Percentiles rank a stretch among this genome's conserved stretches.
Conservation (phyloP, 2,329 filamentous ascomycete genomes). For the Ascochyta rabiei region DNA sequence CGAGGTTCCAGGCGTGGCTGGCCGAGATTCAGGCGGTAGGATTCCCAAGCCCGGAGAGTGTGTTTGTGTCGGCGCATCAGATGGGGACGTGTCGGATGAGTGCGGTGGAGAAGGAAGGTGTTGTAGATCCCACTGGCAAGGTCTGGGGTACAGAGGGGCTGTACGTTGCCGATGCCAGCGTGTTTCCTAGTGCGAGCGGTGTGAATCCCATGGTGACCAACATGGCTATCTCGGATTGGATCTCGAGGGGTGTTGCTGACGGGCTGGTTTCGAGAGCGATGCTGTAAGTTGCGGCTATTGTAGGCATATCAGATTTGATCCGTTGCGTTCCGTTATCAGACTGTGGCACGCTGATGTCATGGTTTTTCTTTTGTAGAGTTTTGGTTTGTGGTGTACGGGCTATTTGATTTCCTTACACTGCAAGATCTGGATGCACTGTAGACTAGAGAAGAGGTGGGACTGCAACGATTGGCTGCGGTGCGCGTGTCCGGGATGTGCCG, state of each 20-base stretch:
- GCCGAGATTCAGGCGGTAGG: conserved; percentile 57
- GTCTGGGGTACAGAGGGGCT: conserved; percentile 71
- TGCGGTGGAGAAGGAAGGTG: conserved; percentile 49
- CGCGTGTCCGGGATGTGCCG: no score
- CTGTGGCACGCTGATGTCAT: background rate
- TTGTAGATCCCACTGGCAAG: conserved; percentile 51
- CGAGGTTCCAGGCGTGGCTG: conserved; percentile 68
- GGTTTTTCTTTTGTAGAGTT: background rate
- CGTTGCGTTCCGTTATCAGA: background rate
- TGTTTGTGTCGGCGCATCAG: conserved; percentile 77
- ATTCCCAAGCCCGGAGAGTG: conserved; percentile 56
- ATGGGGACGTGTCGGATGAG: conserved; percentile 82
- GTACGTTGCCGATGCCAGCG: conserved; percentile 75
- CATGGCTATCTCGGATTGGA: conserved; percentile 60
- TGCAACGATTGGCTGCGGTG: background rate
- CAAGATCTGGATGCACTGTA: no score
- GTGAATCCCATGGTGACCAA: conserved; percentile 83
- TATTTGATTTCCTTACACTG: no score
- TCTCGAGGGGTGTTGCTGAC: conserved; percentile 38
- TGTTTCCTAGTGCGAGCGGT: conserved; percentile 77
- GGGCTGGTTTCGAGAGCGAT: conserved; percentile 32
- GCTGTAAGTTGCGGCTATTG: conserved; percentile 1
- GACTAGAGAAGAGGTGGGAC: background rate
- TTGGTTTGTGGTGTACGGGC: no score
- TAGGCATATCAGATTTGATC: background rate